These are phyloP conservation scores for Microbotryum lychnidis-dioicae DNA, from an alignment of 1,284 basidiomycete genomes.

Conservation along the genomic window DNA sequence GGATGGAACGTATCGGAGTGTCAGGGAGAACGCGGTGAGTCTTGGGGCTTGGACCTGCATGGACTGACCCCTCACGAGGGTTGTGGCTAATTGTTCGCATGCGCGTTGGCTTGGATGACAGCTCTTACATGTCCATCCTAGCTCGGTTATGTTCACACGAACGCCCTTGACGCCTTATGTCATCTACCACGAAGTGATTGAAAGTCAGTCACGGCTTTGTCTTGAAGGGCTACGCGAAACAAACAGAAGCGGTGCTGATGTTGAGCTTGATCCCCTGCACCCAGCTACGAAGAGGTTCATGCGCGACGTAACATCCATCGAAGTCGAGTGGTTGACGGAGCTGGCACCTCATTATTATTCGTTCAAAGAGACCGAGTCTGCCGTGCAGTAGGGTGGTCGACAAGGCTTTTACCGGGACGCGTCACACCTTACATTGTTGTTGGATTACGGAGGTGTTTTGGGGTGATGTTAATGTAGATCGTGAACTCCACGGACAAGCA, in stretches of 20 bases:
- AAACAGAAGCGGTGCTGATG: neutral
- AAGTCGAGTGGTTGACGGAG: constrained; percentile 48
- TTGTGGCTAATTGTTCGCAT: too few species aligned
- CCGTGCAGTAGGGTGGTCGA: neutral
- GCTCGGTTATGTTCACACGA: constrained; percentile 86
- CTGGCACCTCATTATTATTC: constrained; percentile 40
- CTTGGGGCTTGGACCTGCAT: too few species aligned
- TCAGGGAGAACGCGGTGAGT: constrained; percentile 61
- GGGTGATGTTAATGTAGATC: too few species aligned
- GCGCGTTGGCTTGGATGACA: constrained; percentile 37
- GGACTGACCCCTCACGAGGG: too few species aligned
- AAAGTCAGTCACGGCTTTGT: neutral
- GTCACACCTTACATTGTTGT: too few species aligned
- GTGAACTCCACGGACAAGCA: neutral
- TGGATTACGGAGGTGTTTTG: too few species aligned
- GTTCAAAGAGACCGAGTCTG: constrained; percentile 13
- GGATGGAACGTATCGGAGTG: constrained; percentile 55
- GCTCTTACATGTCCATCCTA: constrained; percentile 83
- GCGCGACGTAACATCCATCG: constrained; percentile 49
- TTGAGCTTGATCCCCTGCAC: neutral
- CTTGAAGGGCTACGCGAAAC: neutral
- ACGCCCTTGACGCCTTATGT: constrained; percentile 86
- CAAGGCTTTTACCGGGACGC: too few species aligned
- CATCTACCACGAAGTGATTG: constrained; percentile 75
- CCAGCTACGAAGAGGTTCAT: constrained; percentile 63